These are phyloP conservation scores for Meyerozyma guilliermondii DNA, from an alignment of 1,139 yeast genomes.

Conservation along the genomic window DNA sequence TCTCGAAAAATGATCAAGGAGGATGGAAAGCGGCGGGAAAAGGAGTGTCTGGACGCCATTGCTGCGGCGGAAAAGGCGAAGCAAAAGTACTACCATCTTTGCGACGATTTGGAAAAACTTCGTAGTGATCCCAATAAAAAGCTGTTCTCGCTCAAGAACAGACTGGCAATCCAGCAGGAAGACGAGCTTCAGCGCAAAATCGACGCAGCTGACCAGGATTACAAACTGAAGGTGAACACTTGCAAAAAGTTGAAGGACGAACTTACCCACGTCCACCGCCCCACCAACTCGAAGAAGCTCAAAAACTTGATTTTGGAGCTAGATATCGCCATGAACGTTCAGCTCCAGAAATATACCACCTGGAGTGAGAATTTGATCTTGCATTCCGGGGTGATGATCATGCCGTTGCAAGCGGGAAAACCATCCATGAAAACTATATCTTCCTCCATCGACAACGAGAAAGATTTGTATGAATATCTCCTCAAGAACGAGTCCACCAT, in stretches of 20 bases:
- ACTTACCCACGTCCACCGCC: slow-evolving; percentile 68
- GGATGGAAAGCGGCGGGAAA: slow-evolving; percentile 74
- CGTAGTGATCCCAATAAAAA: slow-evolving; percentile 82
- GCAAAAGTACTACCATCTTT: slow-evolving; percentile 69
- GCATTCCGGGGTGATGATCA: slow-evolving; percentile 77
- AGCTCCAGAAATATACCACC: slow-evolving; percentile 82
- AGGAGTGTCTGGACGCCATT: slow-evolving; percentile 78
- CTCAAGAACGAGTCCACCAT: slow-evolving; percentile 40
- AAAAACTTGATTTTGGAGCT: slow-evolving; percentile 77
- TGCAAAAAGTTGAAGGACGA: slow-evolving; percentile 75
- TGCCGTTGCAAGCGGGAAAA: slow-evolving; percentile 54
- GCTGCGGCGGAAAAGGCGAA: slow-evolving; percentile 85
- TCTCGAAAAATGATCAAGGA: slow-evolving; percentile 76
- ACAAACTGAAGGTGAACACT: slow-evolving; percentile 66
- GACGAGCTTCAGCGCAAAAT: slow-evolving; percentile 83
- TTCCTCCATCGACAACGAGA: slow-evolving; percentile 73
- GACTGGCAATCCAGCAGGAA: slow-evolving; percentile 83
- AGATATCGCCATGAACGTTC: slow-evolving; percentile 85
- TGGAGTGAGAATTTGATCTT: slow-evolving; percentile 79
- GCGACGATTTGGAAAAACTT: slow-evolving; percentile 82
- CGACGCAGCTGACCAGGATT: slow-evolving; percentile 80
- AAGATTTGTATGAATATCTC: slow-evolving; percentile 70
- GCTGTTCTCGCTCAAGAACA: slow-evolving; percentile 71
- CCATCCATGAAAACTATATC: slow-evolving; percentile 75
- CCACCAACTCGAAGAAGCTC: slow-evolving; percentile 66